Conservation (phyloP, 202 grass and related monocot genomes). For the Schoenoplectus tabernaemontani region DNA sequence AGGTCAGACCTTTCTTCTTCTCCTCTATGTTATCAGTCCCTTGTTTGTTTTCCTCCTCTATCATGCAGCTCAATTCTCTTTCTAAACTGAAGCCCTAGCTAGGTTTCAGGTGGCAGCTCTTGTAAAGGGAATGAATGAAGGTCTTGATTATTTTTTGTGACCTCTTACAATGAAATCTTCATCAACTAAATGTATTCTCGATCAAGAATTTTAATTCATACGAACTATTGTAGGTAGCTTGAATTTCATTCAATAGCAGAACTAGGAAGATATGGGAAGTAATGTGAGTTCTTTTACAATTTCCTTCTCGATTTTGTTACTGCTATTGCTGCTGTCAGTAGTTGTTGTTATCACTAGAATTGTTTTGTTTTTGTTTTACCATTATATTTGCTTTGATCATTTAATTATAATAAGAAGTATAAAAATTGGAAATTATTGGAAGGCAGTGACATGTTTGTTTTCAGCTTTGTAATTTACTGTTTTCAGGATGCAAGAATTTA, state of each 20-base stretch:
- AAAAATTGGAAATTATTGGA: background rate
- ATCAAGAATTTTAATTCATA: background rate
- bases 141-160: background rate
- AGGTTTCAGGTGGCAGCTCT: background rate
- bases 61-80: background rate
- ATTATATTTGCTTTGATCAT: background rate
- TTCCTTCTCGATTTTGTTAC: background rate
- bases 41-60: background rate
- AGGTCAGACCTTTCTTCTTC: background rate
- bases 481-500: background rate
- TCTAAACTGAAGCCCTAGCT: background rate
- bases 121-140: background rate
- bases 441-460: background rate
- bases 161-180: background rate
- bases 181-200: background rate
- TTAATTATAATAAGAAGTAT: background rate
- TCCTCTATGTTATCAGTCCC: background rate
- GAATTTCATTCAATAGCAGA: background rate
- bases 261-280: constrained; percentile 39
- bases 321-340: background rate
- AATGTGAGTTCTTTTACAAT: constrained; percentile 32
- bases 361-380: background rate
- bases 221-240: background rate
- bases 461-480: background rate
- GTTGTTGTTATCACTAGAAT: background rate